Evolutionary conservation across 352 stramenopile species (phyloP).

Genomic region (Phytophthora crassamura): DNA sequence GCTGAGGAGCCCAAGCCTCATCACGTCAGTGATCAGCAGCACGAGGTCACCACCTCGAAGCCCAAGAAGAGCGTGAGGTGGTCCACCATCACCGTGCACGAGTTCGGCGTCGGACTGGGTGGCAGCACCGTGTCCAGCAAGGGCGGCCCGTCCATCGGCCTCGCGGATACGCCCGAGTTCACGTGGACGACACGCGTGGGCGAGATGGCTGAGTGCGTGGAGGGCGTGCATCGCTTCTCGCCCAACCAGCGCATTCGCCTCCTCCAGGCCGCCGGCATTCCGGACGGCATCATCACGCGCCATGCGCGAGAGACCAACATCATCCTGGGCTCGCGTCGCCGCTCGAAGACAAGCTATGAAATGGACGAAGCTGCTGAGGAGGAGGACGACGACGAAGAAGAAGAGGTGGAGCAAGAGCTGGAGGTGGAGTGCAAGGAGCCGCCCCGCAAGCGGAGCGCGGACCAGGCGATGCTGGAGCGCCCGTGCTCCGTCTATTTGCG

Average conservation of each 20-base stretch:
- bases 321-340: constrained; percentile 63
- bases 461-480: constrained; percentile 51
- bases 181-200: constrained; percentile 74
- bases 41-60: neutral
- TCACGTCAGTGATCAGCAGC: neutral
- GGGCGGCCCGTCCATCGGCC: constrained; percentile 63
- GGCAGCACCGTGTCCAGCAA: constrained; percentile 66
- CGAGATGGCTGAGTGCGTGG: constrained; percentile 69
- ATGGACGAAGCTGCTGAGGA: constrained; percentile 22
- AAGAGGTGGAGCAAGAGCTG: constrained; percentile 14
- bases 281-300: constrained; percentile 71
- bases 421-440: constrained; percentile 19
- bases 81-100: constrained; percentile 59
- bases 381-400: constrained; percentile 24
- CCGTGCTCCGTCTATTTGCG: constrained; percentile 55
- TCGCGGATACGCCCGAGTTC: constrained; percentile 62
- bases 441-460: constrained; percentile 50
- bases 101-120: constrained; percentile 67
- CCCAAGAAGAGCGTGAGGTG: constrained; percentile 42
- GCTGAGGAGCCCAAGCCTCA: constrained; percentile 4
- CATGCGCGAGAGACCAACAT: constrained; percentile 73
- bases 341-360: constrained; percentile 32
- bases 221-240: constrained; percentile 72
- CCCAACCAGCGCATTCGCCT: constrained; percentile 63
- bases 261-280: constrained; percentile 59